These are phyloP conservation scores for Dryas integrifolia DNA, from an alignment of 331 rosid species.

Conservation along the genomic window DNA sequence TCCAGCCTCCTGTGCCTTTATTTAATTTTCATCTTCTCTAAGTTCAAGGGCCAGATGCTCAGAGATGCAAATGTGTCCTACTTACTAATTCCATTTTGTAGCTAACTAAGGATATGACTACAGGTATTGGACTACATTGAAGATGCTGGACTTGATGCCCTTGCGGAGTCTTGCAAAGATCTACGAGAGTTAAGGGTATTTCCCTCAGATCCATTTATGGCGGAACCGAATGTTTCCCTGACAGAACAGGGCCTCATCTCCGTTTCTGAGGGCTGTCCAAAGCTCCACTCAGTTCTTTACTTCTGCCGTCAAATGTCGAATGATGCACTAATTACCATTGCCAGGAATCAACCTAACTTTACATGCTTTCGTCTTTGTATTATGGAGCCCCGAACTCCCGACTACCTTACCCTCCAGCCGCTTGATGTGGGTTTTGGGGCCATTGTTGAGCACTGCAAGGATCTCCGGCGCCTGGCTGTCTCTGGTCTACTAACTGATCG, in stretches of 20 bases:
- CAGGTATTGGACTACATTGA: constrained; percentile 92
- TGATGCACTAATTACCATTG: constrained; percentile 76
- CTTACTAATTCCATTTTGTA: constrained; percentile 15
- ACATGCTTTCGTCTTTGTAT: constrained; percentile 85
- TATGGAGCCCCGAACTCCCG: constrained; percentile 76
- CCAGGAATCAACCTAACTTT: constrained; percentile 67
- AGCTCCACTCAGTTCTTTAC: constrained; percentile 80
- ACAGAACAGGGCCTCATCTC: constrained; percentile 84
- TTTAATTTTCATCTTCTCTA: not conserved
- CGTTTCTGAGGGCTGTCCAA: constrained; percentile 87
- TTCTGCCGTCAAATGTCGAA: constrained; percentile 92
- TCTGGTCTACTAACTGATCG: constrained; percentile 87
- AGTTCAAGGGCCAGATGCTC: constrained; percentile 9
- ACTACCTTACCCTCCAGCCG: constrained; percentile 59
- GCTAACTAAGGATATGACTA: constrained; percentile 34
- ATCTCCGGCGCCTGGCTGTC: constrained; percentile 79
- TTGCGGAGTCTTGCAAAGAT: constrained; percentile 81
- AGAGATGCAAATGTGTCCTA: constrained; percentile 2
- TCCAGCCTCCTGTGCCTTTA: not conserved
- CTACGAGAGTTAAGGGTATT: constrained; percentile 80
- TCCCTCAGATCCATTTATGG: constrained; percentile 76
- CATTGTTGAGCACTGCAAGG: constrained; percentile 84
- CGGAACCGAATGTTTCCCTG: constrained; percentile 64
- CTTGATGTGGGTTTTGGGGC: constrained; percentile 92
- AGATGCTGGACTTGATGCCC: constrained; percentile 66